Evolutionary conservation across 2,329 filamentous ascomycete species (phyloP).

Genomic region (Cercospora brassicicola): DNA sequence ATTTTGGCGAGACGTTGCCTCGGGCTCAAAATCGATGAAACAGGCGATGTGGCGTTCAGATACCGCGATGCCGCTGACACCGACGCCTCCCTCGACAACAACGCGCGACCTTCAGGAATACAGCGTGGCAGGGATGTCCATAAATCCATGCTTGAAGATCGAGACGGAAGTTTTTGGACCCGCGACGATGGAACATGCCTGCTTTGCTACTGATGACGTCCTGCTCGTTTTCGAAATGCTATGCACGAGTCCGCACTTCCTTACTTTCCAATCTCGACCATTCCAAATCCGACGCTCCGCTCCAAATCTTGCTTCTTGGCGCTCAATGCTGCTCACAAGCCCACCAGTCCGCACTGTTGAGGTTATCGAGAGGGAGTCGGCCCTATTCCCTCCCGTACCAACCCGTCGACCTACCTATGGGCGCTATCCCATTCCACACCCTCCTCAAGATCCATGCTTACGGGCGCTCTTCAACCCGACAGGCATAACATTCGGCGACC

Average conservation of each 20-base stretch:
- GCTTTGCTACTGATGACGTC: too few species aligned
- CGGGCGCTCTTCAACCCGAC: too few species aligned
- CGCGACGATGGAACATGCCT: too few species aligned
- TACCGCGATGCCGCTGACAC: not conserved
- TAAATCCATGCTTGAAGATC: not conserved
- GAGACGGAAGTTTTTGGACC: too few species aligned
- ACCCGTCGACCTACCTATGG: too few species aligned
- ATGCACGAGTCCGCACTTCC: too few species aligned
- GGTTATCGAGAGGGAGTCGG: too few species aligned
- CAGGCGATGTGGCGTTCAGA: not conserved
- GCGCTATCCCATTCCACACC: too few species aligned
- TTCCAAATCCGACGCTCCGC: not conserved
- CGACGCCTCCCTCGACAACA: not conserved
- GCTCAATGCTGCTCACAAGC: not conserved
- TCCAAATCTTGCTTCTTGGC: too few species aligned
- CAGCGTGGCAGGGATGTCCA: not conserved
- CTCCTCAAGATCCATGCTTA: too few species aligned
- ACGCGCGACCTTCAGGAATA: not conserved
- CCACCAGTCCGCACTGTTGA: not conserved
- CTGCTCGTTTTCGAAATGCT: not conserved
- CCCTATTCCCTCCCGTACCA: too few species aligned
- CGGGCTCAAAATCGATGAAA: not conserved
- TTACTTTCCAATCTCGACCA: not conserved
- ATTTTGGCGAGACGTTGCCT: not conserved
- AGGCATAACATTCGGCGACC: too few species aligned